Evolutionary conservation across 441 rosid genomes (phyloP).

Genomic region (Brassica balearica): DNA sequence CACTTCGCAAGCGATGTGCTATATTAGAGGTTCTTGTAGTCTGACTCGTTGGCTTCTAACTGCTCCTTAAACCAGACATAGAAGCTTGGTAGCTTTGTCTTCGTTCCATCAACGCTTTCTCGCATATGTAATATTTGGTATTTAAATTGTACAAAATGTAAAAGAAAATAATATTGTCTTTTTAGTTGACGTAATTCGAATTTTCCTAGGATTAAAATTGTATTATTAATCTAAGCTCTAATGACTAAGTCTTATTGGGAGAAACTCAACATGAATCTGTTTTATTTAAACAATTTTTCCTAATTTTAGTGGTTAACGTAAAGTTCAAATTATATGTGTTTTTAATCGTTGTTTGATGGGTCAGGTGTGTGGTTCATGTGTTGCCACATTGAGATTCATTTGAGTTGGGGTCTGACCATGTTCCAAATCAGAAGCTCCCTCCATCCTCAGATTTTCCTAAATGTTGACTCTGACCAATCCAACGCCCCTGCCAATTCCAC

Average conservation of each 20-base stretch:
- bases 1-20: constrained; percentile 5
- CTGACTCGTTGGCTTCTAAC: constrained; percentile 26
- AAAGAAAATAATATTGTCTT: neutral
- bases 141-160: neutral
- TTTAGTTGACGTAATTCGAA: constrained; percentile 30
- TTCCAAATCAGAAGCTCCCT: constrained; percentile 68
- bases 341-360: neutral
- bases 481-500: constrained; percentile 26
- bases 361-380: neutral
- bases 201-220: neutral
- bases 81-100: constrained; percentile 14
- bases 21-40: neutral
- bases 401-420: constrained; percentile 79
- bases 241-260: neutral
- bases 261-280: neutral
- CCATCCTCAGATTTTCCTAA: constrained; percentile 85
- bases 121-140: neutral
- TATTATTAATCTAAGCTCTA: neutral
- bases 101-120: constrained; percentile 8
- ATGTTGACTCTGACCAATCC: constrained; percentile 54
- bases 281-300: neutral
- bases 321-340: neutral
- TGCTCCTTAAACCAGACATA: constrained; percentile 4
- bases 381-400: constrained; percentile 56
- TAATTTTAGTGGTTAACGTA: neutral